Conservation (phyloP, 2,329 filamentous ascomycete species). For the Tolypocladium tropicale region DNA sequence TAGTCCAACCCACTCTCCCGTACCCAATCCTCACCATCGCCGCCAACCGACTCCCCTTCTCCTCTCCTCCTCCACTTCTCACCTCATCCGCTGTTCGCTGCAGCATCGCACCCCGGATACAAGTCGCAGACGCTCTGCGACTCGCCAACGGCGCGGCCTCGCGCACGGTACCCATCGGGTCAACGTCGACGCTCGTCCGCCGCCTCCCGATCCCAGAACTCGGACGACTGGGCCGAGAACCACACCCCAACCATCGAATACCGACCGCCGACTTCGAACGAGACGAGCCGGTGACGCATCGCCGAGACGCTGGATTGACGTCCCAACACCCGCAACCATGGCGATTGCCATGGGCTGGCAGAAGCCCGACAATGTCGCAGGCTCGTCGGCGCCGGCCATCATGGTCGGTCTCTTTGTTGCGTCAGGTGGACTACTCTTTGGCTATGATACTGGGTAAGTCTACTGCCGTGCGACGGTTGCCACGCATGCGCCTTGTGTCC, state of each 20-base stretch:
- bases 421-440: slow-evolving; percentile 58
- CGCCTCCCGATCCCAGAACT: neutral
- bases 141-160: neutral
- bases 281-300: slow-evolving; percentile 2
- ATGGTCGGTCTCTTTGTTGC: slow-evolving; percentile 64
- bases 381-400: slow-evolving; percentile 61
- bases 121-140: neutral
- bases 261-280: neutral
- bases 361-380: slow-evolving; percentile 65
- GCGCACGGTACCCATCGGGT: neutral
- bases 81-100: too few species aligned
- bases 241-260: neutral
- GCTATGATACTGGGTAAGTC: slow-evolving; percentile 59
- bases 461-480: neutral
- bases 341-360: slow-evolving; percentile 60
- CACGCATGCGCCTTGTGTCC: neutral
- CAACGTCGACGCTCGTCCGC: neutral
- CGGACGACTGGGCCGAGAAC: neutral
- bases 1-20: neutral
- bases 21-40: neutral
- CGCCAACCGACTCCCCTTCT: neutral
- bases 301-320: slow-evolving; percentile 39
- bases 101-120: neutral
- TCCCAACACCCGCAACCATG: slow-evolving; percentile 41
- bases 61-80: neutral